Evolutionary conservation across 2,329 filamentous ascomycete genomes (phyloP), one percentile per base, ranked within the genome.

Genomic region (Sphaerulina vaccinii): DNA sequence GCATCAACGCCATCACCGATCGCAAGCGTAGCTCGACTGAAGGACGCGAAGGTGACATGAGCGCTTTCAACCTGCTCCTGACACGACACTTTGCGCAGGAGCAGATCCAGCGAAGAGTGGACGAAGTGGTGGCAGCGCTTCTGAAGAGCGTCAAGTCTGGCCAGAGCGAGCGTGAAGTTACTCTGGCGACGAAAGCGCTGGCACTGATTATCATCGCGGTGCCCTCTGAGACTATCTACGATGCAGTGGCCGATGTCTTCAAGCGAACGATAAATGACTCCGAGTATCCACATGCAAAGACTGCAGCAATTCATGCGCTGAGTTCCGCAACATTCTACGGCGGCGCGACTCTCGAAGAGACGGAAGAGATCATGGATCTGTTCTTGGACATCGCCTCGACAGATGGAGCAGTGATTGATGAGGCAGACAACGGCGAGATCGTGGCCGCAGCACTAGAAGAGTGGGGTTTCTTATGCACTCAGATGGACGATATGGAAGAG

Each of bases 401-500:
- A 6, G 90, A 96, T 60, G 90, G 90, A 2, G 78, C 86, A 33
- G 82, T 78, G 2, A 77, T 92, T 36, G 82, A 83, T 5, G 87
- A 89, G 0, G 76, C 79, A 29, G 89, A 95, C 63, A 85, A 85
- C 58, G 82, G 78, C 0, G 75, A 77, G 2, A 81, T 90, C 1
- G 89, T 95, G 1, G 78, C 82, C 3, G 87, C 88, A 0, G 88
- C 89, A 0, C 75, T 95, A 1, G 80, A 86, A 58, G 83, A 85
- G 52, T 95, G 89, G 88, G 86, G 85, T 1, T 86, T 92, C 58
- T 79, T 95, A 4, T 87, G 87, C 4, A 90, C 87, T 3, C 82
- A 87, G 54, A 74, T 92, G 5, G 85, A 90, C 3, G 87, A 92
- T 62, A 76, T 90, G 37, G 83, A 88, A 60, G 79, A 81, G 13